phyloP scores from a whole-genome alignment of 179 eudicot species.

The Heliamphora pulchella region DNA sequence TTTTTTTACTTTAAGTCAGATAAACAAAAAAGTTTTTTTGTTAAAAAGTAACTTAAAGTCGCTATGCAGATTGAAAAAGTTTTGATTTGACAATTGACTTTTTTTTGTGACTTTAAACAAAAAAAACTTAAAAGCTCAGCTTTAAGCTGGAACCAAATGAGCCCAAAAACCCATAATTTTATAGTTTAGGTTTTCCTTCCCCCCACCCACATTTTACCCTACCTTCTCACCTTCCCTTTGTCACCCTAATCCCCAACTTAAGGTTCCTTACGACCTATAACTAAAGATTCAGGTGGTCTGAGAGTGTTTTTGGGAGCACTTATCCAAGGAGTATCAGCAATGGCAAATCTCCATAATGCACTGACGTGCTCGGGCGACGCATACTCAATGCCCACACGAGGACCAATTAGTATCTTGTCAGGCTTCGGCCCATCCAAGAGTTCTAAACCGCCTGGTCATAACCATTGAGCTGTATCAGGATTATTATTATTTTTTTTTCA shows the following conservation, averaged over 20 bases:
- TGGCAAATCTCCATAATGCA: slow-evolving; percentile 88
- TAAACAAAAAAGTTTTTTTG: too few relatives aligned
- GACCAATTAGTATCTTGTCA: slow-evolving; percentile 73
- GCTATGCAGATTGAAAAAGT: too few relatives aligned
- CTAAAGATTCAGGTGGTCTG: slow-evolving; percentile 24
- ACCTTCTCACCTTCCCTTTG: background rate
- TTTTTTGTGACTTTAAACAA: too few relatives aligned
- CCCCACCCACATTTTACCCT: background rate
- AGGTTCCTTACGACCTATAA: background rate
- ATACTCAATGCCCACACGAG: slow-evolving; percentile 89
- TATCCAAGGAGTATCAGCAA: slow-evolving; percentile 74
- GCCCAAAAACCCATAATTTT: too few relatives aligned
- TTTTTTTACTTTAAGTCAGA: too few relatives aligned
- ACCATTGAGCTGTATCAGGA: background rate
- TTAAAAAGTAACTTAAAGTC: too few relatives aligned
- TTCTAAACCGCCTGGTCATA: slow-evolving; percentile 64
- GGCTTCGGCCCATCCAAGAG: slow-evolving; percentile 84
- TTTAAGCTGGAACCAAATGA: too few relatives aligned
- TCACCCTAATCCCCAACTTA: background rate
- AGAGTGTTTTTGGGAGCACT: slow-evolving; percentile 92
- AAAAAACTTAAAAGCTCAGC: too few relatives aligned
- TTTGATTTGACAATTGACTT: too few relatives aligned
- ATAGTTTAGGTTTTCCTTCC: too few relatives aligned
- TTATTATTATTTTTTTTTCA: too few relatives aligned
- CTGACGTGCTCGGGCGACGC: slow-evolving; percentile 71